Base-by-base conservation (phyloP, 139 green algal species). In the Picocystis salinarum region DNA sequence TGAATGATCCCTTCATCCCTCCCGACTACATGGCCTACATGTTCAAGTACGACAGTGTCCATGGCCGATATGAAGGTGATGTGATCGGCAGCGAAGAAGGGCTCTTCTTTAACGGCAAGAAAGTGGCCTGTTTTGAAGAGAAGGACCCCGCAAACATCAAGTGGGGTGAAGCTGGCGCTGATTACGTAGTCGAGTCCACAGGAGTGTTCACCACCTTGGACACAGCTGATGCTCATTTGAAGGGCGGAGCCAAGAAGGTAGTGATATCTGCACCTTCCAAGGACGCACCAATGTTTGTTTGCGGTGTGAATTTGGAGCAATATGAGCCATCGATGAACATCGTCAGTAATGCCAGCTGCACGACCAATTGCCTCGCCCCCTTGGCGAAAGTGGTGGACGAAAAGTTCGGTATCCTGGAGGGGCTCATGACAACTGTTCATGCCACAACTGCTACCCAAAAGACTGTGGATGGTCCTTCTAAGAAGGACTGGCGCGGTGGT, bases 401-500 rank as follows among this genome's bases (percentile, higher is more conserved):
- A 33, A 54, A 55, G 15, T 44, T 44, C 10, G 36, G 36, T 23
- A 44, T 44, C 36, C 20, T 28, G 36, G 57, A 72, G 47, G 79
- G 77, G 11, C 71, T 95, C 6, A 95, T 95, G 85, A 94, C 85
- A 45, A 95, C 82, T 7, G 70, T 51, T 67, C 93, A 67, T 82
- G 84, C 86, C 34, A 85, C 79, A 28, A 96, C 86, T 19, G 85
- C 85, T 48, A 96, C 85, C 6, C 85, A 96, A 57, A 93, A 91
- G 68, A 96, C 86, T 5, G 86, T 96, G 34, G 86, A 95, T 57
- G 86, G 86, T 0, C 86, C 86, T 13, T 83, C 65, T 46, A 78
- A 74, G 61, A 96, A 96, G 75, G 86, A 94, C 73, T 96, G 86
- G 86, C 68, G 86, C 26, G 81, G 86, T 20, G 86, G 86, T 5